Conservation (phyloP, 768 basidiomycete genomes). For the Pulveroboletus sp. region DNA sequence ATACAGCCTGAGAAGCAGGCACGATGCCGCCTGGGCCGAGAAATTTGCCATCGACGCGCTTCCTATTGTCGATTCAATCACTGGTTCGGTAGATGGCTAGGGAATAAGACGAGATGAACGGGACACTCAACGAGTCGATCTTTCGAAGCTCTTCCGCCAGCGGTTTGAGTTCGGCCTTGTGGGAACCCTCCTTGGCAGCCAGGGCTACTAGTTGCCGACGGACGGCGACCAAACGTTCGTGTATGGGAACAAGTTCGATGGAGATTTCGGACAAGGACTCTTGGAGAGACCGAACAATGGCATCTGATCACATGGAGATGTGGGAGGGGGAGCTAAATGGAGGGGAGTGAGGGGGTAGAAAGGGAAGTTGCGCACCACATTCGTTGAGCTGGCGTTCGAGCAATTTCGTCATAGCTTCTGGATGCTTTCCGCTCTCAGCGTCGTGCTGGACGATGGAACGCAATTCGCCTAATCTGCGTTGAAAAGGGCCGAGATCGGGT, state of each 20-base stretch:
- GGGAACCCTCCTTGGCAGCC: slow-evolving; percentile 80
- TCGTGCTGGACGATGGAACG: slow-evolving; percentile 85
- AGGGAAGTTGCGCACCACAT: slow-evolving; percentile 61
- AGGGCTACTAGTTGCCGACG: slow-evolving; percentile 86
- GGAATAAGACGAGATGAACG: slow-evolving; percentile 22
- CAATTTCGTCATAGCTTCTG: slow-evolving; percentile 81
- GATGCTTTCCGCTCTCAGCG: slow-evolving; percentile 74
- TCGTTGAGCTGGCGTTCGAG: slow-evolving; percentile 88
- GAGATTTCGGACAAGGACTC: slow-evolving; percentile 85
- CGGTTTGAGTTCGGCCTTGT: slow-evolving; percentile 85
- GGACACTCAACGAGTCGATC: slow-evolving; percentile 88
- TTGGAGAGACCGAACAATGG: slow-evolving; percentile 70
- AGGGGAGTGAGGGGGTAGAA: background rate
- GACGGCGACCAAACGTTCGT: slow-evolving; percentile 82
- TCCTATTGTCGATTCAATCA: slow-evolving; percentile 39
- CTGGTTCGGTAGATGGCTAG: slow-evolving; percentile 19
- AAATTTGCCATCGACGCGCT: slow-evolving; percentile 95
- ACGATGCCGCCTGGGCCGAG: slow-evolving; percentile 86
- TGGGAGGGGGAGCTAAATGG: background rate
- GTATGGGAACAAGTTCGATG: slow-evolving; percentile 84
- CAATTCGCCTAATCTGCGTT: slow-evolving; percentile 73
- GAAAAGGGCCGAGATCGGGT: slow-evolving; percentile 84
- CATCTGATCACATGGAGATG: slow-evolving; percentile 45
- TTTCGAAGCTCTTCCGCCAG: slow-evolving; percentile 89
- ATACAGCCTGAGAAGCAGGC: slow-evolving; percentile 86